Evolutionary conservation across 2,329 filamentous ascomycete genomes (phyloP).

Genomic region (Neurospora sp.): DNA sequence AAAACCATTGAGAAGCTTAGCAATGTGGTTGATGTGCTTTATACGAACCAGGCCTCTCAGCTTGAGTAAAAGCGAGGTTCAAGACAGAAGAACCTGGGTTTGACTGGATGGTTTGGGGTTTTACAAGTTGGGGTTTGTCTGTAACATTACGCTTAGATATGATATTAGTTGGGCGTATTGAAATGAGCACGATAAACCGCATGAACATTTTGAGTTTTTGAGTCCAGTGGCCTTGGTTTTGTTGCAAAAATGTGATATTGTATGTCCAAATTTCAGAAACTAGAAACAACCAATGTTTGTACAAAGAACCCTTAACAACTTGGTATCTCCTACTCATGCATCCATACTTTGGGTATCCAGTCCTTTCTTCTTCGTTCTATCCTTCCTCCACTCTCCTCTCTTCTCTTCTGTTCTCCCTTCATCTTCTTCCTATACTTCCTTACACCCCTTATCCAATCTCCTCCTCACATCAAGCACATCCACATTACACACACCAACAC

Average conservation of each 20-base stretch:
- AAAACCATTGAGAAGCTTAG: conserved; percentile 95
- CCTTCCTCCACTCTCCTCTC: background rate
- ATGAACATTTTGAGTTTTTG: background rate
- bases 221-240: background rate
- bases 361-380: background rate
- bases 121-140: conserved; percentile 3
- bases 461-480: background rate
- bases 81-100: background rate
- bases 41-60: conserved; percentile 93
- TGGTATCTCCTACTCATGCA: background rate
- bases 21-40: conserved; percentile 93
- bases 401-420: background rate
- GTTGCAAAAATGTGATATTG: background rate
- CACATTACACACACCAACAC: background rate
- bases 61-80: conserved; percentile 57
- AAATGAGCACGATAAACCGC: conserved; percentile 4
- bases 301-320: conserved; percentile 1
- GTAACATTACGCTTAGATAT: background rate
- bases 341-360: background rate
- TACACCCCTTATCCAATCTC: background rate
- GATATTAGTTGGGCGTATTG: conserved; percentile 2
- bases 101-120: conserved; percentile 1
- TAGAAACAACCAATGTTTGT: background rate
- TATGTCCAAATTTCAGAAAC: background rate
- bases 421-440: background rate